Base-by-base conservation (phyloP, 306 rosid species). In the Glycine latifolia region DNA sequence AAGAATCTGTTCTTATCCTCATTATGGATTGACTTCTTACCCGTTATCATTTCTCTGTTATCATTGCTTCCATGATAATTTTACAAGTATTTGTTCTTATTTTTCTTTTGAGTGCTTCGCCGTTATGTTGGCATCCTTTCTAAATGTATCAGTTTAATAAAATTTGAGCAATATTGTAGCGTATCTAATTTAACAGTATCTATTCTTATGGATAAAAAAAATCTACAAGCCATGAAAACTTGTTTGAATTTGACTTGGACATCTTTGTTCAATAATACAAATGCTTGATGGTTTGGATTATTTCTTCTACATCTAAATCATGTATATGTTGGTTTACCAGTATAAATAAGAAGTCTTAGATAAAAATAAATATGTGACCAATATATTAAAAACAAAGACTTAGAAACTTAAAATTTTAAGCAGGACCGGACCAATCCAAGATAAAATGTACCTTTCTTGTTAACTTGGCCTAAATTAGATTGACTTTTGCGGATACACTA, bases 1-100 rank as follows among this genome's bases (percentile, higher is more conserved):
- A 82, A 84, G 87, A 84, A 86, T 86, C 67, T 86, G 71, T 71
- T 75, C 75, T 79, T 82, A 81, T 86, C 80, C 71, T 89, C 84
- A 92, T 89, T 85, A 68, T 79, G 80, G 66, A 71, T 88, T 91
- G 97, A 92, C 91, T 89, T 91, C 90, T 83, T 71, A 67, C 46
- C 46, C 37, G 88, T 72, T 54, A 85, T 80, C 87, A 84, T 84
- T 79, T 80, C 87, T 76, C 8, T 59, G 86, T 70, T 76, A 91
- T 91, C 87, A 88, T 91, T 88, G 86, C 88, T 69, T 86, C 88
- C 90, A 86, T 89, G 82, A 92, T 85, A 70, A 68, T 68, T 89
- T 71, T 33, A 4, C 48, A 80, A 87, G 89, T 89, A 83, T 77
- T 82, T 71, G 83, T 71, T 35, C 61, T 80, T 59, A 77, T 82